A percentile compares a stretch with the other conserved stretches of the same genome.
Conservation (phyloP, 2,329 filamentous ascomycete genomes). For the Cladosporium sp. region DNA sequence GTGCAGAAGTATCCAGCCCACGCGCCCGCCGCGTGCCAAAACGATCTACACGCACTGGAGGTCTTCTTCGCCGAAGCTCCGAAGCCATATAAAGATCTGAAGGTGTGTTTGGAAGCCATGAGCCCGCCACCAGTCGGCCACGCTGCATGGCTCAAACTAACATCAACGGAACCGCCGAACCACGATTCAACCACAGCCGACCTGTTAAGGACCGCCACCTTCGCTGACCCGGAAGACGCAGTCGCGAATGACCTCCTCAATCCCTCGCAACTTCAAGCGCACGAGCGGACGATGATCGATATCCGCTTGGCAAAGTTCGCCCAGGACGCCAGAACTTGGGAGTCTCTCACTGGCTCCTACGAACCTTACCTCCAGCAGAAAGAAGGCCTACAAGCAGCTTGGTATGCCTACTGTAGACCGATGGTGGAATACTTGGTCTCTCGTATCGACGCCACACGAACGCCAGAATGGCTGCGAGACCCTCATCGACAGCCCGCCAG, state of each 20-base stretch:
- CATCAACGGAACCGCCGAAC: background rate
- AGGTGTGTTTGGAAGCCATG: background rate
- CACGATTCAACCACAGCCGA: background rate
- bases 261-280: constrained; percentile 12
- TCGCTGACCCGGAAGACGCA: constrained; percentile 21
- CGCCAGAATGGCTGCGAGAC: constrained; percentile 16
- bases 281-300: constrained; percentile 6
- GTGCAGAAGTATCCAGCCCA: constrained; percentile 10
- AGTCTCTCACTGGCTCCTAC: background rate
- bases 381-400: background rate
- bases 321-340: constrained; percentile 5
- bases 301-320: constrained; percentile 10
- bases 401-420: constrained; percentile 14
- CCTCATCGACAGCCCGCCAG: constrained; percentile 13
- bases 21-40: constrained; percentile 19
- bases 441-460: constrained; percentile 16
- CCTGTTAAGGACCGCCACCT: constrained; percentile 8
- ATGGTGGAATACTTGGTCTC: constrained; percentile 15
- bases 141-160: background rate
- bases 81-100: background rate
- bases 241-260: constrained; percentile 21
- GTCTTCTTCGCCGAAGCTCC: background rate
- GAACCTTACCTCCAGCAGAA: background rate
- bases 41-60: constrained; percentile 22
- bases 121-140: background rate